phyloP scores from a whole-genome alignment of 768 basidiomycete genomes.

The Suillus sp. region DNA sequence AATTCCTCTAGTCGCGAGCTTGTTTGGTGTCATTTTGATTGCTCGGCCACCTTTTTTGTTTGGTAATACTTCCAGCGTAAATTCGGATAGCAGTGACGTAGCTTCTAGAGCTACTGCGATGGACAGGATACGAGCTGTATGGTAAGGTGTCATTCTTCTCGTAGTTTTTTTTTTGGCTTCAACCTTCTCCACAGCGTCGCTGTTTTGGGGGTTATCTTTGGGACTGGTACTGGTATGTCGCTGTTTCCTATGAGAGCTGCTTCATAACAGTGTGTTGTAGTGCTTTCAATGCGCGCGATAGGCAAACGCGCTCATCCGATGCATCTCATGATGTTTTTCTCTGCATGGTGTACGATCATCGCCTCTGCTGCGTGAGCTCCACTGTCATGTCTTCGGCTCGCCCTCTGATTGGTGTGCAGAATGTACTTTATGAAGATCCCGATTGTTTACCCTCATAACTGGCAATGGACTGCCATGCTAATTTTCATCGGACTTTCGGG shows the following conservation, averaged over 20 bases:
- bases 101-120: constrained; percentile 25
- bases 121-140: constrained; percentile 61
- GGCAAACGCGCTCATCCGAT: constrained; percentile 76
- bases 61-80: constrained; percentile 33
- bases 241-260: not conserved
- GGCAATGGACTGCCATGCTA: constrained; percentile 20
- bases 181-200: constrained; percentile 45
- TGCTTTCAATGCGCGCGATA: constrained; percentile 61
- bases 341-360: constrained; percentile 49
- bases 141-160: constrained; percentile 32
- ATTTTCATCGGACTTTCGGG: constrained; percentile 22
- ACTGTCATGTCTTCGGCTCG: not conserved
- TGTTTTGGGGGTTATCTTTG: constrained; percentile 64
- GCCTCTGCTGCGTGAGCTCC: constrained; percentile 16
- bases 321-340: constrained; percentile 71
- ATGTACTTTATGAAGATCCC: constrained; percentile 14
- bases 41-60: constrained; percentile 80
- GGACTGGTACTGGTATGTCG: constrained; percentile 68
- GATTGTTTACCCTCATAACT: constrained; percentile 22
- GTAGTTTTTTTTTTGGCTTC: not conserved
- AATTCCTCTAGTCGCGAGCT: constrained; percentile 51
- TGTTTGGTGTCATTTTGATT: constrained; percentile 79
- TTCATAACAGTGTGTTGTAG: constrained; percentile 28
- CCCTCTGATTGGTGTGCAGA: constrained; percentile 11
- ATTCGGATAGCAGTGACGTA: constrained; percentile 4